A percentile compares a stretch with the other conserved stretches of the same genome.
phyloP scores from a whole-genome alignment of 345 rosid genomes.

The Passiflora organensis region DNA sequence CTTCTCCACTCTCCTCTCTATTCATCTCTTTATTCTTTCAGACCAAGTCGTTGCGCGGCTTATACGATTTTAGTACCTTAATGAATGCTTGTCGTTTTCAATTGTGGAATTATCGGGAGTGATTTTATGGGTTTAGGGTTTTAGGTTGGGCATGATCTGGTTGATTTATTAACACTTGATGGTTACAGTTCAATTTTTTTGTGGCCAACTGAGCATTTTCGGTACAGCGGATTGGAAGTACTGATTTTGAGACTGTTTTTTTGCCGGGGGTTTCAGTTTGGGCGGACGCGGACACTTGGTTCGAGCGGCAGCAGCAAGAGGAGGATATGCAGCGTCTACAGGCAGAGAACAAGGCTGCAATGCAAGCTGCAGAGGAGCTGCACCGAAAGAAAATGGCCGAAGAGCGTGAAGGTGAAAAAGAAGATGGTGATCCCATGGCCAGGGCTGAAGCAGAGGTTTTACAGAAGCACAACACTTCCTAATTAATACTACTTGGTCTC shows the following conservation, averaged over 20 bases:
- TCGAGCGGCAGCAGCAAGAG: slow-evolving; percentile 88
- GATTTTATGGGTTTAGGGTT: not conserved
- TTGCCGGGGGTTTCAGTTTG: slow-evolving; percentile 53
- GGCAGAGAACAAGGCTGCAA: slow-evolving; percentile 76
- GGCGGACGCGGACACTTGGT: slow-evolving; percentile 99
- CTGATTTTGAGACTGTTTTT: not conserved
- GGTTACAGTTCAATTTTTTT: too few relatives aligned
- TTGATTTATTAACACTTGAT: too few relatives aligned
- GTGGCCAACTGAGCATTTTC: too few relatives aligned
- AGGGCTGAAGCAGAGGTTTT: slow-evolving; percentile 64
- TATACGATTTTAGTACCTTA: too few relatives aligned
- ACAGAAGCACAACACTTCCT: slow-evolving; percentile 15
- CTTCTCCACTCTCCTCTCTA: slow-evolving; percentile 1
- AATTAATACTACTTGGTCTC: not conserved
- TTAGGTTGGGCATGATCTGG: not conserved
- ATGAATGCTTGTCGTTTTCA: too few relatives aligned
- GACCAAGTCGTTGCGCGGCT: too few relatives aligned
- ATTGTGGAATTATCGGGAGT: too few relatives aligned
- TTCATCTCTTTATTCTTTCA: not conserved
- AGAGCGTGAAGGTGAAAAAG: slow-evolving; percentile 87
- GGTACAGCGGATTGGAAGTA: not conserved
- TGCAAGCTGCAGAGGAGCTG: slow-evolving; percentile 88
- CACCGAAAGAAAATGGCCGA: slow-evolving; percentile 80
- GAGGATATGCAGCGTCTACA: slow-evolving; percentile 75
- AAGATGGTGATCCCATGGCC: slow-evolving; percentile 89